Base-by-base conservation (phyloP, 805 yeast genomes). In the Wickerhamomyces tratensis region DNA sequence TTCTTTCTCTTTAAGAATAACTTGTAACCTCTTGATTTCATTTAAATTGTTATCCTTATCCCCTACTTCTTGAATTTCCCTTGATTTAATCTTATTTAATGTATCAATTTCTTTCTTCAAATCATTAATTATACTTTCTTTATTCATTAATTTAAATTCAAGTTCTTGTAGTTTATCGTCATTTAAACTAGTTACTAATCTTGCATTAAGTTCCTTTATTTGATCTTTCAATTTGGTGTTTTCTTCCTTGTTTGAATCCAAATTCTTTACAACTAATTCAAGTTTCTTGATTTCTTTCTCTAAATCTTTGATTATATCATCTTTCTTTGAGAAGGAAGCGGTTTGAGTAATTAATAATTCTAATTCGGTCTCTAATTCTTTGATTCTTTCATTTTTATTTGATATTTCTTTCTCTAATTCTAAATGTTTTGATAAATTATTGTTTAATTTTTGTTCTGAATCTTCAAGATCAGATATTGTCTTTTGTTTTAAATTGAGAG, bases 241-340 rank as follows among this genome's bases (percentile, higher is more conserved):
- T n/a, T 56, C 59, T 38, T 58, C 58, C 41, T 62, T 61, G 33
- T 55, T 63, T 6, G 46, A 44, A 14, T 20, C 4, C 4, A 20
- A 20, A 20, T 20, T 20, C 20, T 20, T 20, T 20, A 20, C 20
- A 20, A 3, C 20, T 12, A 48, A 45, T 41, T 51, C 53, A 37
- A 61, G 46, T 9, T 40, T 38, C 10, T 43, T 39, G 20, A 49
- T 47, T 33, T 55, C 59, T 7, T 35, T 34, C 39, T 55, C 59
- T 44, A 66, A 52, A 20, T 54, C 56, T 31, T 59, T 59, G 50
- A 66, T 49, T 35, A 58, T 62, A 8, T 54, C 51, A 39, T 60
- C 59, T 56, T 25, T 49, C 51, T 39, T 57, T 61, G 14, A 59
- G 55, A 52, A 8, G 60, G 62, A 35, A 61, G 61, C 9, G 56